Conservation (phyloP, 805 yeast genomes). For the Metschnikowia similis region DNA sequence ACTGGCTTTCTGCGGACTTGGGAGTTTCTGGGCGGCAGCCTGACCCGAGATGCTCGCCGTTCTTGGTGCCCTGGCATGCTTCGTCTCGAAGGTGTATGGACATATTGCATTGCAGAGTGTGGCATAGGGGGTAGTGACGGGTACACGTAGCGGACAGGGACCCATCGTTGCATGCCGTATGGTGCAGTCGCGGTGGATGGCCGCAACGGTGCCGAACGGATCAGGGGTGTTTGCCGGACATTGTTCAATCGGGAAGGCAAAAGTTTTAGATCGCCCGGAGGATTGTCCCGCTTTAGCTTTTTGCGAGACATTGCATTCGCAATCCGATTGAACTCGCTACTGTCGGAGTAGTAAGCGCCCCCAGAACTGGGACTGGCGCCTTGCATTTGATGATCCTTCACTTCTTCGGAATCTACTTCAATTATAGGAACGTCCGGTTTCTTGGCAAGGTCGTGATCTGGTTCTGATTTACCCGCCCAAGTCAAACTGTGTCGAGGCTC, state of each 20-base stretch:
- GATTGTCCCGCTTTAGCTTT: slow-evolving; percentile 10
- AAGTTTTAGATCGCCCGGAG: slow-evolving; percentile 12
- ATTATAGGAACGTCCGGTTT: neutral
- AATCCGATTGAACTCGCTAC: slow-evolving; percentile 8
- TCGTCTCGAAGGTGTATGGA: slow-evolving; percentile 9
- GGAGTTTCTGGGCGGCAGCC: slow-evolving; percentile 8
- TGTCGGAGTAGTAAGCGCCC: slow-evolving; percentile 4
- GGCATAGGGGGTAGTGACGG: slow-evolving; percentile 11
- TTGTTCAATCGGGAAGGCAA: slow-evolving; percentile 1
- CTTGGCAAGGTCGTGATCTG: neutral
- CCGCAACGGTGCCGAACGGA: slow-evolving; percentile 16
- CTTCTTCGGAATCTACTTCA: neutral
- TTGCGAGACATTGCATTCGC: slow-evolving; percentile 6
- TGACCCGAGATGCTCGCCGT: slow-evolving; percentile 1
- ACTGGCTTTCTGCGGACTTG: slow-evolving; percentile 13
- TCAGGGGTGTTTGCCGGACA: slow-evolving; percentile 8
- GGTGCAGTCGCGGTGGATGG: slow-evolving; percentile 1
- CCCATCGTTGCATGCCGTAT: slow-evolving; percentile 6
- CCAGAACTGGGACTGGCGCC: neutral
- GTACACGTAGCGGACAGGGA: slow-evolving; percentile 12
- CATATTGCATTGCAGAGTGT: slow-evolving; percentile 9
- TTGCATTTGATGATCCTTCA: neutral
- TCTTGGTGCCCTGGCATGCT: slow-evolving; percentile 4
- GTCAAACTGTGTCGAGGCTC: neutral
- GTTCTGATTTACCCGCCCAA: neutral